These are phyloP conservation scores for Pythium coloratum DNA, from an alignment of 352 stramenopile genomes.

Conservation along the genomic window DNA sequence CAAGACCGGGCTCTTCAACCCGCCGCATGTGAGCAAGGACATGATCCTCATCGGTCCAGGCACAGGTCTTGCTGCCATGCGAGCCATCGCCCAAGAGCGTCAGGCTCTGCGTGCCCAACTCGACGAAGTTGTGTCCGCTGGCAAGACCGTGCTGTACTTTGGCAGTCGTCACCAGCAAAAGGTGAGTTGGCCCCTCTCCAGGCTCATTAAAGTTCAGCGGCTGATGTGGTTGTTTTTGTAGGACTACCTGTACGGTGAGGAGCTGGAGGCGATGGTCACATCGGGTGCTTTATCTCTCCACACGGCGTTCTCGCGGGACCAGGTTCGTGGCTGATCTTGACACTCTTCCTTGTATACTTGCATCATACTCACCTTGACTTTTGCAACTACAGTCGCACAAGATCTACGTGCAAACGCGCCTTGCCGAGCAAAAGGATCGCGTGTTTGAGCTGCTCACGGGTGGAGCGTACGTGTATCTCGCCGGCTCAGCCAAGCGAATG, in stretches of 20 bases:
- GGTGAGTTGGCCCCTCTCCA: conserved; percentile 29
- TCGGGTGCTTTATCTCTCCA: conserved; percentile 67
- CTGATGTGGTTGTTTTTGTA: conserved; percentile 16
- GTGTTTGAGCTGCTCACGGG: conserved; percentile 73
- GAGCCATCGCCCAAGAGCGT: conserved; percentile 86
- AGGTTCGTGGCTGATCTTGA: conserved; percentile 32
- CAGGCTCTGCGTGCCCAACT: conserved; percentile 43
- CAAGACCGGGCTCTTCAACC: conserved; percentile 83
- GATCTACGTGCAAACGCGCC: conserved; percentile 90
- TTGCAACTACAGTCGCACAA: conserved; percentile 56
- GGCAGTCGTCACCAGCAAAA: conserved; percentile 84
- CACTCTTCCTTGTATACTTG: background rate
- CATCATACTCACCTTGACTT: background rate
- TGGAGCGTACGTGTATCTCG: conserved; percentile 80
- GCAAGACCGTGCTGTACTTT: conserved; percentile 79
- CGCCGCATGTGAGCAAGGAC: conserved; percentile 39
- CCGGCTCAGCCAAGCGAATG: conserved; percentile 92
- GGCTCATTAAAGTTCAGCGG: background rate
- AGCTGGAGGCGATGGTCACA: conserved; percentile 54
- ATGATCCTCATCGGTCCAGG: conserved; percentile 91
- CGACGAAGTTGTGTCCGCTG: conserved; percentile 10
- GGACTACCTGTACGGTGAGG: conserved; percentile 89
- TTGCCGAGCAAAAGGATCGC: conserved; percentile 78
- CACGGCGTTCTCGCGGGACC: conserved; percentile 91
- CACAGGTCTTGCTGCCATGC: conserved; percentile 90